Percentiles rank a stretch among this genome's conserved stretches.
Conservation (phyloP, 148 eudicot genomes). For the Rhododendron henanense region DNA sequence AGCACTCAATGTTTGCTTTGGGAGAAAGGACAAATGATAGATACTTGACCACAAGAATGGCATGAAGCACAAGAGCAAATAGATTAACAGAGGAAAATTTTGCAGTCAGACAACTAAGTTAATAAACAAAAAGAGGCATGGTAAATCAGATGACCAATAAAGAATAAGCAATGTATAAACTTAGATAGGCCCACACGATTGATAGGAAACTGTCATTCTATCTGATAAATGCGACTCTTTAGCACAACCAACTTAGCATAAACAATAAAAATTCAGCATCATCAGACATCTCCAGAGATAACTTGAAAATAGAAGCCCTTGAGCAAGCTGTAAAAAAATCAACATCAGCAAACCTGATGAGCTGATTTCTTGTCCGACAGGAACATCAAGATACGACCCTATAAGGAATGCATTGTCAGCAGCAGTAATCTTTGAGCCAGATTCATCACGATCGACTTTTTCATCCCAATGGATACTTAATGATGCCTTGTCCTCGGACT, state of each 20-base stretch:
- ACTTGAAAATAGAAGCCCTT: neutral
- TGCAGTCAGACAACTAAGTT: neutral
- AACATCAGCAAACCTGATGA: slow-evolving; percentile 53
- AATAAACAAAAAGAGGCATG: neutral
- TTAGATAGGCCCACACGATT: neutral
- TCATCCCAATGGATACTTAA: slow-evolving; percentile 68
- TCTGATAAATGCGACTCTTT: neutral
- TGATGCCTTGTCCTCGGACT: slow-evolving; percentile 68
- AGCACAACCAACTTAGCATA: neutral
- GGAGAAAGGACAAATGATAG: neutral
- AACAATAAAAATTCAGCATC: neutral
- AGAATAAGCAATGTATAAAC: neutral
- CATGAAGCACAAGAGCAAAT: neutral
- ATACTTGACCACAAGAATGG: neutral
- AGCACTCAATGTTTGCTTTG: neutral
- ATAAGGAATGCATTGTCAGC: slow-evolving; percentile 66
- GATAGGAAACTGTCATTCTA: neutral
- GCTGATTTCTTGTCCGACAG: slow-evolving; percentile 88
- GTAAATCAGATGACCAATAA: neutral
- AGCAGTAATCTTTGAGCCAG: slow-evolving; percentile 46
- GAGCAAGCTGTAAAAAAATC: neutral
- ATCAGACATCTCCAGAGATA: neutral
- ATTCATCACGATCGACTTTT: slow-evolving; percentile 63
- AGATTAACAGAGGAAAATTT: neutral
- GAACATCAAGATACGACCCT: slow-evolving; percentile 94